These are phyloP conservation scores for Dictyophora rubrovolvata DNA, from an alignment of 768 basidiomycete genomes.

Conservation along the genomic window DNA sequence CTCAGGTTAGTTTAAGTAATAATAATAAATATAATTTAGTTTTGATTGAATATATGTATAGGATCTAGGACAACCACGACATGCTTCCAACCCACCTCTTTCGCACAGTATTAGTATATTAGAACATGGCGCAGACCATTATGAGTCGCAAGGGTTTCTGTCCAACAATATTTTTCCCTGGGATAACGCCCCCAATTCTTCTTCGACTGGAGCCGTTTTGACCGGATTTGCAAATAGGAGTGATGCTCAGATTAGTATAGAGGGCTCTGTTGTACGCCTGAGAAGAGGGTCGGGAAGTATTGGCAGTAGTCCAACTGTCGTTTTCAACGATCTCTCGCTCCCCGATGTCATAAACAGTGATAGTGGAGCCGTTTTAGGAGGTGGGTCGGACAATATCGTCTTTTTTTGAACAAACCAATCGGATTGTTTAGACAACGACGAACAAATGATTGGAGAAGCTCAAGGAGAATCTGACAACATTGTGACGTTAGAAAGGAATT, in stretches of 20 bases:
- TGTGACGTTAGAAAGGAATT: conserved; percentile 61
- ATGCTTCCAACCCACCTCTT: conserved; percentile 48
- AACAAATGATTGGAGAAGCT: conserved; percentile 28
- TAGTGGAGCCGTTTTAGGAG: not conserved
- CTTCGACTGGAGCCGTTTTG: conserved; percentile 21
- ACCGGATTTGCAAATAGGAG: conserved; percentile 22
- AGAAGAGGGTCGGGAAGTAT: conserved; percentile 43
- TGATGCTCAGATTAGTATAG: conserved; percentile 35
- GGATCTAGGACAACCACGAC: conserved; percentile 84
- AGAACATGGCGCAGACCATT: not conserved
- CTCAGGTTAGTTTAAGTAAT: conserved; percentile 37
- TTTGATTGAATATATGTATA: conserved; percentile 22
- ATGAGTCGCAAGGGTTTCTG: not conserved
- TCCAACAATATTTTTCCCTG: conserved; percentile 66
- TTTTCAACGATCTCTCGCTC: not conserved
- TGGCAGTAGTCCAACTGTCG: conserved; percentile 33
- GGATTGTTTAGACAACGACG: conserved; percentile 4
- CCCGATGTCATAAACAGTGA: not conserved
- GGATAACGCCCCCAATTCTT: conserved; percentile 67
- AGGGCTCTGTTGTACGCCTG: conserved; percentile 36
- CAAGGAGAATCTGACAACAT: conserved; percentile 48
- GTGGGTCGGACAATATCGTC: not conserved
- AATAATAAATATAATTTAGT: not conserved
- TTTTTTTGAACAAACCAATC: not conserved
- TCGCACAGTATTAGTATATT: conserved; percentile 13